Evolutionary conservation across 257 asterid species (phyloP), one percentile per base, ranked within the genome.

Genomic region (Fraxinus americana): DNA sequence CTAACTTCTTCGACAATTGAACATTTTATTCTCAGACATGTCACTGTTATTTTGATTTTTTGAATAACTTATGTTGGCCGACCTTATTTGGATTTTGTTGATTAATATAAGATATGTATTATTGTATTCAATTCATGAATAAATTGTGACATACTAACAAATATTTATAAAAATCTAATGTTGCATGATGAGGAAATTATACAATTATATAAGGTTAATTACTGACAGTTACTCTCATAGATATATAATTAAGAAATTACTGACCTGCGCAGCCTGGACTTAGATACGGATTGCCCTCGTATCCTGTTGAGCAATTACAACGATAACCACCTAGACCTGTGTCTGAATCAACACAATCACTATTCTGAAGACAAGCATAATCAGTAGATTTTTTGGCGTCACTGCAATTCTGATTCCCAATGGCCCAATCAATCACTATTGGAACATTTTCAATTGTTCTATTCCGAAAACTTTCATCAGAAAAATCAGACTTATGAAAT

Each of bases 211-310:
- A n/a, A n/a, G n/a, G n/a, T n/a, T n/a, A n/a, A n/a, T 29, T 29
- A 29, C 32, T 29, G 32, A 29, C 32, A 29, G 32, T 29, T 29
- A 29, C 32, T 29, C 32, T 45, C 17, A 13, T 45, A 45, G 3
- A n/a, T n/a, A n/a, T n/a, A 4, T 45, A 45, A 45, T 45, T 19
- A 45, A 45, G 7, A 23, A 41, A 8, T 4, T 23, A 71, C 63
- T 52, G 1, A 82, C 86, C 83, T 75, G 68, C 67, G 76, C 86
- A 82, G 34, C 86, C 86, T 4, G 78, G 78, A 50, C 72, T 21
- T 9, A 82, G 36, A 38, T 82, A 82, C 5, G 86, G 86, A 71
- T 79, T 82, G 4, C 86, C 86, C 39, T 71, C 59, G 19, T 70
- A 82, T 16, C 86, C 86, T 36, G 39, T 36, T 3, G 17, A 35